A percentile compares a stretch with the other conserved stretches of the same genome.
Conservation (phyloP, 352 stramenopile genomes). For the Phytophthora nicotianae region DNA sequence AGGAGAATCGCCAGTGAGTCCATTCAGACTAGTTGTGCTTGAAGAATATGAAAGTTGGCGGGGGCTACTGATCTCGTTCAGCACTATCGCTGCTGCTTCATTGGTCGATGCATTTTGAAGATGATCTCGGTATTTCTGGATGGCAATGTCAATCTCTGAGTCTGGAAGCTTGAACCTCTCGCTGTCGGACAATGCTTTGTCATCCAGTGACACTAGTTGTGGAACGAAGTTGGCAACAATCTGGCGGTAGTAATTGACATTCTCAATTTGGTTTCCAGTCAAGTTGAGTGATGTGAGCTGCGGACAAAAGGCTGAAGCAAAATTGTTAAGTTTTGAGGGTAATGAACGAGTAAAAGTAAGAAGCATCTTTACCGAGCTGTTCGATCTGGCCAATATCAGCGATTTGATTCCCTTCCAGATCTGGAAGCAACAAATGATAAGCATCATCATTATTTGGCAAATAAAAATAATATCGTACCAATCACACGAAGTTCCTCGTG, state of each 20-base stretch:
- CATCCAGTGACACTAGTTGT: conserved; percentile 68
- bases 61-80: conserved; percentile 26
- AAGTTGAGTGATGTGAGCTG: conserved; percentile 70
- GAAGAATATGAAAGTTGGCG: conserved; percentile 37
- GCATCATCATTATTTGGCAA: not conserved
- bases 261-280: conserved; percentile 68
- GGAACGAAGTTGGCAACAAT: conserved; percentile 79
- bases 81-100: not conserved
- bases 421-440: not conserved
- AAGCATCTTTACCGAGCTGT: conserved; percentile 56
- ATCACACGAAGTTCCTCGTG: conserved; percentile 85
- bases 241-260: conserved; percentile 57
- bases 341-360: not conserved
- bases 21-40: conserved; percentile 29
- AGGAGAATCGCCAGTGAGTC: conserved; percentile 24
- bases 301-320: conserved; percentile 58
- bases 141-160: conserved; percentile 51
- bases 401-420: conserved; percentile 61
- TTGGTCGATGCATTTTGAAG: conserved; percentile 2
- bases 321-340: not conserved
- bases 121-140: conserved; percentile 33
- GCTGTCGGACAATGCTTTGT: conserved; percentile 37
- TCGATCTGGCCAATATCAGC: conserved; percentile 78
- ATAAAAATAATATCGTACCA: conserved; percentile 34
- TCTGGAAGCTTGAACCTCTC: conserved; percentile 57